phyloP scores from a whole-genome alignment of 148 eudicot genomes.

The Pouteria glomerata region DNA sequence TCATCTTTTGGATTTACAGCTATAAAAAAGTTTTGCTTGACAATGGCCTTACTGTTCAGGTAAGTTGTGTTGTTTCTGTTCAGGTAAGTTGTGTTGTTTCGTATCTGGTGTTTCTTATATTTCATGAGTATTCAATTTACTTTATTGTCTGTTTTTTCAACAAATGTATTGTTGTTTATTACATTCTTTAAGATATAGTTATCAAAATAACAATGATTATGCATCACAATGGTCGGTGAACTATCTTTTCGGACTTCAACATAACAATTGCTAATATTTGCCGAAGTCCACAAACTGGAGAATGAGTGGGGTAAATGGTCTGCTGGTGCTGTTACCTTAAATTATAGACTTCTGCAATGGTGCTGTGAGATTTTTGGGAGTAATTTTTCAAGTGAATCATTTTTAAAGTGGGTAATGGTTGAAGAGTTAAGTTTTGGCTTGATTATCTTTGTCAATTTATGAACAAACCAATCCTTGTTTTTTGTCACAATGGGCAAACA shows the following conservation, averaged over 20 bases:
- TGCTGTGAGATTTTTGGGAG: too few species aligned
- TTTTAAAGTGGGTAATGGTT: too few species aligned
- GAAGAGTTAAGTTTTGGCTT: too few species aligned
- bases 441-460: too few species aligned
- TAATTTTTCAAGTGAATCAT: too few species aligned
- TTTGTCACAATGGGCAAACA: too few species aligned
- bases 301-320: not conserved
- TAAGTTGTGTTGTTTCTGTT: slow-evolving; percentile 17
- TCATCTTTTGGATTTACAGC: slow-evolving; percentile 32
- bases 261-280: not conserved
- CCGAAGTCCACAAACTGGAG: not conserved
- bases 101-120: not conserved
- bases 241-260: not conserved
- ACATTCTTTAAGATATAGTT: not conserved
- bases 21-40: slow-evolving; percentile 84
- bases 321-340: not conserved
- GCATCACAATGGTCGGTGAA: not conserved
- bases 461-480: too few species aligned
- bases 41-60: slow-evolving; percentile 86
- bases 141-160: not conserved
- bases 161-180: not conserved
- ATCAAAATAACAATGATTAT: not conserved
- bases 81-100: not conserved
- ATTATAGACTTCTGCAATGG: too few species aligned
- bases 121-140: not conserved